Evolutionary conservation across 1,284 basidiomycete genomes (phyloP), one percentile per base, ranked within the genome.

Genomic region (Trichosporon faecale): DNA sequence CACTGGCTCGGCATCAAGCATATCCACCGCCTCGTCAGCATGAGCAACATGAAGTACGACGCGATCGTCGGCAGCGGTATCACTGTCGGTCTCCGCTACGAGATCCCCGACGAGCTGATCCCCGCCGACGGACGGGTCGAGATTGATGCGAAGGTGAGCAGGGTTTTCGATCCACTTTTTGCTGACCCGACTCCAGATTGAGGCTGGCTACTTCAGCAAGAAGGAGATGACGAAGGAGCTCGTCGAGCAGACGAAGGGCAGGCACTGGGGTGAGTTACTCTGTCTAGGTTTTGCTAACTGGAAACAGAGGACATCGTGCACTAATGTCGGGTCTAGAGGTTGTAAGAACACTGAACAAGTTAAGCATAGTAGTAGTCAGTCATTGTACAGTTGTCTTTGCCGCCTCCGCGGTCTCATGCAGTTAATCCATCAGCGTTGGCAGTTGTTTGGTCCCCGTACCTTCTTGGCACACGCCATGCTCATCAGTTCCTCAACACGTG

Each of bases 41-140:
- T 98, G 95, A 75, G 70, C 63, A 80, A 79, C 80, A 91, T 92
- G 91, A 97, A 97, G 88, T 94, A 97, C 85, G 89, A 96, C 75
- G 93, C 95, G 8, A 94, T 96, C 67, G 91, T 96, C 65, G 87
- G 89, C 73, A 91, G 89, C 9, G 95, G 95, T 0, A 97, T 98
- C 74, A 89, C 89, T 0, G 94, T 98, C 75, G 70, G 88, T 77
- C 89, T 88, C 70, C 86, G 94, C 70, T 95, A 94, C 78, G 94
- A 95, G 82, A 86, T 95, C 40, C 93, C 93, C 21, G 90, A 92
- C 63, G 87, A 95, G 75, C 88, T 95, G 68, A 92, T 95, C 72
- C 93, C 93, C 0, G 91, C 91, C 49, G 94, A 95, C 83, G 92
- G 91, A 29, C 88, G 89, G n/a, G 94, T 95, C n/a, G 94, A 95